Conservation (phyloP, 140 eudicot species). For the Cichorium intybus region DNA sequence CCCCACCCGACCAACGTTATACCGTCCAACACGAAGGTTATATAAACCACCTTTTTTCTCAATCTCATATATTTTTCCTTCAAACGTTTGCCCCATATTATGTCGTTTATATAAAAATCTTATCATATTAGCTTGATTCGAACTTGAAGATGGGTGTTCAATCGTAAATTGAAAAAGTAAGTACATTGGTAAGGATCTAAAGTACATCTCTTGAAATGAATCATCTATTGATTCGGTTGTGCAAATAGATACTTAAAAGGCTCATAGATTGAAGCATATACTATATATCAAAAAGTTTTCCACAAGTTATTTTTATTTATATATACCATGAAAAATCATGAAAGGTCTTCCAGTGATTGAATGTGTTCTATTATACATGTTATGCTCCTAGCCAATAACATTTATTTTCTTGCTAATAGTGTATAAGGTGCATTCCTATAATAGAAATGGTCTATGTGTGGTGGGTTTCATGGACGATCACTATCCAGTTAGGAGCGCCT, state of each 20-base stretch:
- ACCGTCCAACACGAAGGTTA: slow-evolving; percentile 92
- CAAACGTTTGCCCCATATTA: background rate
- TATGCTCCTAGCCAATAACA: slow-evolving; percentile 1
- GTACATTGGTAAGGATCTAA: background rate
- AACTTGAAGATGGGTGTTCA: background rate
- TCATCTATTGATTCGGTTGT: too few species aligned
- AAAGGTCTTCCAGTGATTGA: background rate
- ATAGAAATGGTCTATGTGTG: slow-evolving; percentile 68
- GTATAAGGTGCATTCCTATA: slow-evolving; percentile 89
- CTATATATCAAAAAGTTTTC: too few species aligned
- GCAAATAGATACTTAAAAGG: background rate
- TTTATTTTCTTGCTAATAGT: slow-evolving; percentile 34
- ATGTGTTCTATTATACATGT: background rate
- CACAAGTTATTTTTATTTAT: background rate
- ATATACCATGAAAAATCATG: background rate
- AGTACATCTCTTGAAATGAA: background rate
- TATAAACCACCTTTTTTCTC: background rate
- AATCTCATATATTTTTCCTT: background rate
- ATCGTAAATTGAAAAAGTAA: background rate
- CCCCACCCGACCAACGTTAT: too few species aligned
- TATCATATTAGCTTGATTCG: too few species aligned
- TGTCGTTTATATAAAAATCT: background rate
- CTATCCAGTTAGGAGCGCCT: slow-evolving; percentile 87
- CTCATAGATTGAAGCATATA: background rate
- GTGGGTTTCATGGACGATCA: slow-evolving; percentile 94